Evolutionary conservation across 2,329 filamentous ascomycete species (phyloP), one percentile per base, ranked within the genome.

Genomic region (Ceratocystis eucalypticola): DNA sequence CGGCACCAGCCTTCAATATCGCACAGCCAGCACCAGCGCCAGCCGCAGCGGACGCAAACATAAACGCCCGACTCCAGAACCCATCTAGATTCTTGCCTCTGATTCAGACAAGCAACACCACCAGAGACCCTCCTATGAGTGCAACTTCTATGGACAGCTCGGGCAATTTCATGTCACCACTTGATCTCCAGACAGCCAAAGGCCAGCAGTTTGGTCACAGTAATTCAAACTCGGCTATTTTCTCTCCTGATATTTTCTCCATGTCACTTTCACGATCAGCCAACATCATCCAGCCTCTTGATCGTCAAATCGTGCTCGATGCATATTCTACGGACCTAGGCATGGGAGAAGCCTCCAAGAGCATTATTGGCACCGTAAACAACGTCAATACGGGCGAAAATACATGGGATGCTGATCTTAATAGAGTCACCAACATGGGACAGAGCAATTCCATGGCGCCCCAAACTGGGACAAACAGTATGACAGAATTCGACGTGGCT

Each of bases 241-340:
- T 80, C 70, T 74, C 81, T 7, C 76, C 78, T 62, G 78, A 85
- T 71, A 72, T 87, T 46, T 77, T 85, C n/a, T 74, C 77, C 4
- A 75, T 84, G 69, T 78, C 78, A 3, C 75, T 86, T 17, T 75
- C 76, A 25, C 80, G 79, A 71, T 79, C 79, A 66, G 74, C 76
- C 22, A 76, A 78, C 67, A 79, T 85, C 65, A 76, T 91, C 30
- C 85, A 87, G 8, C 85, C 89, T 68, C 81, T 93, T 15, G 88
- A 92, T 71, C 81, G 88, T 2, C 88, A 91, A 71, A 84, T 91
- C 69, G 86, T 91, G 1, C 89, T 90, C 69, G 86, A 85, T 46
- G 87, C 86, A 1, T 93, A 91, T 72, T 84, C 71, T 76, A 85
- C 73, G 70, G 79, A 82, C 48, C 73, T 77, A 1, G 74, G 74